Evolutionary conservation across 805 yeast species (phyloP).

Genomic region (Hanseniaspora valbyensis): DNA sequence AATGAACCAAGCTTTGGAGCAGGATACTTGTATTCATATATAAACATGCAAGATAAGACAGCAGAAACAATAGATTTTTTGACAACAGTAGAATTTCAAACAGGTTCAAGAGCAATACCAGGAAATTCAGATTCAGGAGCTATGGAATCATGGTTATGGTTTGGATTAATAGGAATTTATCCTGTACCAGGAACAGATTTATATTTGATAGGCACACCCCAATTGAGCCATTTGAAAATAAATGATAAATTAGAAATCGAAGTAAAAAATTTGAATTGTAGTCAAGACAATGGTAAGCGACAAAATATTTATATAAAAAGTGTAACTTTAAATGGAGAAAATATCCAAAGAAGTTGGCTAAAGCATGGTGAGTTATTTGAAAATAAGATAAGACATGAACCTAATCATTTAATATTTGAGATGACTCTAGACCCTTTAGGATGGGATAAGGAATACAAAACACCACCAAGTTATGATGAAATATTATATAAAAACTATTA

Average conservation of each 20-base stretch:
- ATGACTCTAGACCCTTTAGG: conserved; percentile 19
- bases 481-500: conserved; percentile 3
- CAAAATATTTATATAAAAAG: conserved; percentile 26
- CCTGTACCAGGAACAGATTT: conserved; percentile 32
- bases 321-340: conserved; percentile 27
- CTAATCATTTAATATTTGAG: conserved; percentile 16
- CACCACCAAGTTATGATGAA: conserved; percentile 27
- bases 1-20: conserved; percentile 33
- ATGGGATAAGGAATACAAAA: conserved; percentile 25
- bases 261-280: conserved; percentile 22
- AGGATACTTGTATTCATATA: conserved; percentile 29
- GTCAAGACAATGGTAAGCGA: neutral
- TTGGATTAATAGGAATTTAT: conserved; percentile 29
- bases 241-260: conserved; percentile 24
- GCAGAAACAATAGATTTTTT: conserved; percentile 28
- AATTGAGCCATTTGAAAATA: conserved; percentile 23
- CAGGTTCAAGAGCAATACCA: conserved; percentile 28
- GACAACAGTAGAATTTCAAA: conserved; percentile 23
- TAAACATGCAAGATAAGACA: conserved; percentile 26
- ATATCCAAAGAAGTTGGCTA: conserved; percentile 27
- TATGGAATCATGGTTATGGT: conserved; percentile 32
- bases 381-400: conserved; percentile 20
- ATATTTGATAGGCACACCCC: conserved; percentile 29
- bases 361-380: conserved; percentile 27
- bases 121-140: conserved; percentile 34